Conservation (phyloP, 2,329 filamentous ascomycete species). For the Trichoderma endophyticum region DNA sequence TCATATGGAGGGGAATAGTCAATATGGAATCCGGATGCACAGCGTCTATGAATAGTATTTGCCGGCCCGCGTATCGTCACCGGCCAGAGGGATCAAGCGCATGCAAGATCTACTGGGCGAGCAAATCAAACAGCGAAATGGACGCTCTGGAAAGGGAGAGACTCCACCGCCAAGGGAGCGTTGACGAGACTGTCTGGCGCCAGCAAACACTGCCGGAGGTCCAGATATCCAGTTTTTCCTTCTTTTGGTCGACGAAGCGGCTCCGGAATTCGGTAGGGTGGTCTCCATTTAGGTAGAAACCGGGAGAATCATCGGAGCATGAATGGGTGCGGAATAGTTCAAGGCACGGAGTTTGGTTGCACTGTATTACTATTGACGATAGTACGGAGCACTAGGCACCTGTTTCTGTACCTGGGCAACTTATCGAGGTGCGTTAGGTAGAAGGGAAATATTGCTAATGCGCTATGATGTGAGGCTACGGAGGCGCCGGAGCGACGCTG, state of each 20-base stretch:
- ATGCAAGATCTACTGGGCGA: conserved; percentile 12
- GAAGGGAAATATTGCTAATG: background rate
- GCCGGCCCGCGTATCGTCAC: conserved; percentile 4
- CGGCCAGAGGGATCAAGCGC: background rate
- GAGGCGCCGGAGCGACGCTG: conserved; percentile 9
- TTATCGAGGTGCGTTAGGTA: background rate
- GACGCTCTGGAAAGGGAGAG: background rate
- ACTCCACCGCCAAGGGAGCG: background rate
- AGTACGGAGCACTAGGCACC: background rate
- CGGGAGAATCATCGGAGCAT: background rate
- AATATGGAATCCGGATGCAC: background rate
- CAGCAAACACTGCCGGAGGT: background rate
- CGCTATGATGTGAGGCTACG: conserved; percentile 9
- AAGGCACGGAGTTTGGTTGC: no score
- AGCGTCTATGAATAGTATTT: background rate
- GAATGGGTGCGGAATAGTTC: background rate
- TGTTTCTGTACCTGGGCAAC: background rate
- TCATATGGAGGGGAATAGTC: background rate
- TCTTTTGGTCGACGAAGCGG: background rate
- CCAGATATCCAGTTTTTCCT: background rate
- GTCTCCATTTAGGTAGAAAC: background rate
- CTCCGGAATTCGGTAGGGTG: background rate
- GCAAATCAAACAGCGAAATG: background rate
- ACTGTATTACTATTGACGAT: no score
- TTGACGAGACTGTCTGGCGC: background rate